Percentiles rank a stretch among this genome's conserved stretches.
Evolutionary conservation across 2,329 filamentous ascomycete genomes (phyloP).

Genomic region (Fusarium sp.): DNA sequence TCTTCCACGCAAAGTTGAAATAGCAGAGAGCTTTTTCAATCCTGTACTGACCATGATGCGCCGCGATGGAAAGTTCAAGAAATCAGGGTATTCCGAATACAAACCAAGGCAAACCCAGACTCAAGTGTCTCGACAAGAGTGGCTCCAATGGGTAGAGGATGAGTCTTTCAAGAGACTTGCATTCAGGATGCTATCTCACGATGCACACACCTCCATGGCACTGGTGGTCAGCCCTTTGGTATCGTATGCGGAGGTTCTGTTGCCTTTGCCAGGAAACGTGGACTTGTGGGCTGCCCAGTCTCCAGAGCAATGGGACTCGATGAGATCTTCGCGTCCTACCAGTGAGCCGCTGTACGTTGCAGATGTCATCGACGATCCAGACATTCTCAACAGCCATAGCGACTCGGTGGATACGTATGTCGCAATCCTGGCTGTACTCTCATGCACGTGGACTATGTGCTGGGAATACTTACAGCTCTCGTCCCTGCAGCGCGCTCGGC

Average conservation of each 20-base stretch:
- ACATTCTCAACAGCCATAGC: constrained; percentile 38
- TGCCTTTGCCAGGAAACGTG: constrained; percentile 42
- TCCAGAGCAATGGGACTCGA: constrained; percentile 47
- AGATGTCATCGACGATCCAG: constrained; percentile 34
- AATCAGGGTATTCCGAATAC: constrained; percentile 38
- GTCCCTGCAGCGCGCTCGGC: constrained; percentile 41
- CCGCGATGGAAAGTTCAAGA: constrained; percentile 51
- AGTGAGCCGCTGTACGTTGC: constrained; percentile 6
- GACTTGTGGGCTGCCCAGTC: constrained; percentile 47
- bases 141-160: constrained; percentile 48
- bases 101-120: constrained; percentile 9
- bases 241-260: constrained; percentile 51
- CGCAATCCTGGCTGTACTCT: constrained; percentile 35
- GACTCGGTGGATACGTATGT: constrained; percentile 16
- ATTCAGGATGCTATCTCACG: constrained; percentile 49
- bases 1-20: constrained; percentile 55
- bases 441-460: constrained; percentile 47
- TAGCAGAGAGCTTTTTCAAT: constrained; percentile 56
- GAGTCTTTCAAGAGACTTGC: constrained; percentile 52
- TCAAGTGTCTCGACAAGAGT: constrained; percentile 35
- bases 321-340: neutral
- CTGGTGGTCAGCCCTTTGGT: constrained; percentile 49
- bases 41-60: constrained; percentile 55
- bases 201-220: constrained; percentile 49
- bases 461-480: constrained; percentile 52